phyloP scores from a whole-genome alignment of 2,329 filamentous ascomycete genomes.

The Metarhizium sp. region DNA sequence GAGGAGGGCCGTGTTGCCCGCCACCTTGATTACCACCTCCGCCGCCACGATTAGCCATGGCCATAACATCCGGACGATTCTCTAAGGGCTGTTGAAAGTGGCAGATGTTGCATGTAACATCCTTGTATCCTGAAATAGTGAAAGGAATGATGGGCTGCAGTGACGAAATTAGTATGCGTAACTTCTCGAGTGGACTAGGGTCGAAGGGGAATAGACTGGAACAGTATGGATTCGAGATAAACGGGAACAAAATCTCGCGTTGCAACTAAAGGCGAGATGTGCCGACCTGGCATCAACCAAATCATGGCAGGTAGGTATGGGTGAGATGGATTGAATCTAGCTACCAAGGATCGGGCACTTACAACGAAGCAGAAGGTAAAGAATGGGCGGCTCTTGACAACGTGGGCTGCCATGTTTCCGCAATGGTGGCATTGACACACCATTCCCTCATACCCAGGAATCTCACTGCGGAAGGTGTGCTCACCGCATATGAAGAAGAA shows the following conservation, averaged over 20 bases:
- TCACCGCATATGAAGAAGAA: slow-evolving; percentile 54
- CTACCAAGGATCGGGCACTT: slow-evolving; percentile 18
- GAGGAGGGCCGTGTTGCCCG: slow-evolving; percentile 8
- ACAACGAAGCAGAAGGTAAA: slow-evolving; percentile 74
- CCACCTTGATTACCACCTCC: slow-evolving; percentile 12
- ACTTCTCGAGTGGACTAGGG: not conserved
- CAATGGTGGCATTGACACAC: slow-evolving; percentile 58
- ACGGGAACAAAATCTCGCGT: not conserved
- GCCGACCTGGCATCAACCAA: not conserved
- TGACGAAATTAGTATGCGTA: slow-evolving; percentile 10
- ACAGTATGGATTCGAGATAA: not conserved
- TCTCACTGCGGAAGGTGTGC: slow-evolving; percentile 49
- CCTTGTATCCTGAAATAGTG: slow-evolving; percentile 55
- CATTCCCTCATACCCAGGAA: slow-evolving; percentile 52
- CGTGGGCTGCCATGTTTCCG: slow-evolving; percentile 52
- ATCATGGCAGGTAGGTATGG: not conserved
- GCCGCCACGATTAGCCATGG: slow-evolving; percentile 36
- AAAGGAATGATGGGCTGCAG: slow-evolving; percentile 61
- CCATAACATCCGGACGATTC: slow-evolving; percentile 45
- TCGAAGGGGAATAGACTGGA: not conserved
- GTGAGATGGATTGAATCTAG: not conserved
- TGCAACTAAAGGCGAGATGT: not conserved
- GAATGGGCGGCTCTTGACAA: slow-evolving; percentile 59
- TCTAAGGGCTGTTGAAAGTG: slow-evolving; percentile 62
- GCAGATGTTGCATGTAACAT: slow-evolving; percentile 67